phyloP scores from a whole-genome alignment of 2,329 filamentous ascomycete species.

The Arthroderma sp. region DNA sequence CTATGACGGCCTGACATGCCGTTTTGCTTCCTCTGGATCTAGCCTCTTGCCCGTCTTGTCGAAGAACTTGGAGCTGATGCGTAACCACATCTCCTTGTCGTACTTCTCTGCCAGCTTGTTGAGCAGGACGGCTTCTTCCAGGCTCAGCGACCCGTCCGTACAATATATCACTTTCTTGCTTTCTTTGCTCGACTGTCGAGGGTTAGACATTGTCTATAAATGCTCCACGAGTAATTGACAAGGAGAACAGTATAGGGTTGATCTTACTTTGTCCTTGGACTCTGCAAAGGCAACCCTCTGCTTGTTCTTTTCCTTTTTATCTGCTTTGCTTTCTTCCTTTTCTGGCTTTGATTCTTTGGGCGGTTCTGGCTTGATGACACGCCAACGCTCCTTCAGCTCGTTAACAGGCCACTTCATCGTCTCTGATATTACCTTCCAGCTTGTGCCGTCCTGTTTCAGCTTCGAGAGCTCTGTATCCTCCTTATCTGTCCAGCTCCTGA shows the following conservation, averaged over 20 bases:
- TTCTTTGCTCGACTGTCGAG: background rate
- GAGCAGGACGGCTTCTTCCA: constrained; percentile 26
- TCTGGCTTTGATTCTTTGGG: constrained; percentile 2
- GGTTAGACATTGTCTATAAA: background rate
- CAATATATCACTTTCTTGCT: constrained; percentile 15
- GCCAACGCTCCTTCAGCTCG: constrained; percentile 20
- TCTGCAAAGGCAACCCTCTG: constrained; percentile 12
- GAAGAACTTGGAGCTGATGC: constrained; percentile 37
- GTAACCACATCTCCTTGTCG: constrained; percentile 35
- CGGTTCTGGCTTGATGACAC: constrained; percentile 9
- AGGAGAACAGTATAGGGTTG: background rate
- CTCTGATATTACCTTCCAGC: constrained; percentile 19
- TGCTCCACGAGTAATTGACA: background rate
- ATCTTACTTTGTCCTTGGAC: background rate
- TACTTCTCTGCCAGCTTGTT: constrained; percentile 35
- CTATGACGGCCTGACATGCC: constrained; percentile 11
- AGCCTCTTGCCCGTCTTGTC: constrained; percentile 39
- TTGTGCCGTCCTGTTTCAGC: constrained; percentile 15
- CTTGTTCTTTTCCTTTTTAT: constrained; percentile 1
- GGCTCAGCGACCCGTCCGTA: constrained; percentile 19
- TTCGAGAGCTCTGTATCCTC: constrained; percentile 16
- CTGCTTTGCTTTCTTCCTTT: constrained; percentile 5
- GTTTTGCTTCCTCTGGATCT: constrained; percentile 29
- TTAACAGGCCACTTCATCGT: constrained; percentile 18
- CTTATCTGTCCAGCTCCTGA: constrained; percentile 15